These are phyloP conservation scores for Linum lewisii DNA, from an alignment of 345 rosid genomes.

Conservation along the genomic window DNA sequence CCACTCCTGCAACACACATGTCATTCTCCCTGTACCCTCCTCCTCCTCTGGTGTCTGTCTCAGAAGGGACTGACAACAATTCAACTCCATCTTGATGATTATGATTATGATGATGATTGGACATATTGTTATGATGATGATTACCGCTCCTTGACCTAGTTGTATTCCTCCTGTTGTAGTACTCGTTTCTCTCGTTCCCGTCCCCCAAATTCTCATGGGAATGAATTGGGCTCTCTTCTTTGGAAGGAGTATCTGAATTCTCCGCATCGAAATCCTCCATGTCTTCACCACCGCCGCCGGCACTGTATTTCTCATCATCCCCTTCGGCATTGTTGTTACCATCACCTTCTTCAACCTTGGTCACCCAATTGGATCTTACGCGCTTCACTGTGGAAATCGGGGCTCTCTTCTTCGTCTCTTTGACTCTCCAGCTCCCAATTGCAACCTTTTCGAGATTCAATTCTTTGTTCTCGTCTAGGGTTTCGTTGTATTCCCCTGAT, in stretches of 20 bases:
- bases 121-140: not conserved
- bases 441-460: not conserved
- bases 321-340: not conserved
- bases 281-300: no score
- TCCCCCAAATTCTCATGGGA: slow-evolving; percentile 43
- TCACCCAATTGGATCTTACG: slow-evolving; percentile 51
- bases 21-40: not conserved
- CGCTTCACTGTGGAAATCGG: slow-evolving; percentile 34
- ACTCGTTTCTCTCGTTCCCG: slow-evolving; percentile 23
- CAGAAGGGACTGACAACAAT: not conserved
- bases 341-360: slow-evolving; percentile 36
- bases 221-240: slow-evolving; percentile 48
- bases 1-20: slow-evolving; percentile 6
- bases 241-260: slow-evolving; percentile 55
- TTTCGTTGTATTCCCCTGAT: slow-evolving; percentile 43
- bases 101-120: not conserved
- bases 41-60: not conserved
- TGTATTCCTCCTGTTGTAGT: not conserved
- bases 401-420: not conserved
- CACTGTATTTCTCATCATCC: slow-evolving; percentile 14
- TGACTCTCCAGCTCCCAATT: not conserved
- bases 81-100: not conserved
- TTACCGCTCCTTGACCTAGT: not conserved
- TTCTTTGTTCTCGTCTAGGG: slow-evolving; percentile 41
- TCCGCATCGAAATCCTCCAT: not conserved